phyloP scores from a whole-genome alignment of 306 rosid genomes.

The Fagus crenata region DNA sequence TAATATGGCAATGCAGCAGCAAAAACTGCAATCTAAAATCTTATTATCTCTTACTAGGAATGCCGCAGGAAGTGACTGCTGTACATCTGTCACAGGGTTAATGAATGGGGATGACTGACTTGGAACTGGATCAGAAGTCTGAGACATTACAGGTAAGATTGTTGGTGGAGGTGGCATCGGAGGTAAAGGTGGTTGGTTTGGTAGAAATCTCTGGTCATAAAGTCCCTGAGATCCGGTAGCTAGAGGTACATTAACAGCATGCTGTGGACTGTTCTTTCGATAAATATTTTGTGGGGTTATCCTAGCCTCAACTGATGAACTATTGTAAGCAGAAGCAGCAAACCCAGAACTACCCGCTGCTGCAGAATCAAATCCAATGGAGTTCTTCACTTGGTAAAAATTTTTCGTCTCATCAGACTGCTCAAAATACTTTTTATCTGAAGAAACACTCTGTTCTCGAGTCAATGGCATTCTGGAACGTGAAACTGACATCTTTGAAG shows the following conservation, averaged over 20 bases:
- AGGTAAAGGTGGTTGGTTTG: slow-evolving; percentile 93
- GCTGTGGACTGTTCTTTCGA: slow-evolving; percentile 67
- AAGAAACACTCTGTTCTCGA: slow-evolving; percentile 85
- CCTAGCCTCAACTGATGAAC: slow-evolving; percentile 60
- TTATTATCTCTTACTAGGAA: slow-evolving; percentile 59
- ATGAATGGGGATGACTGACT: slow-evolving; percentile 60
- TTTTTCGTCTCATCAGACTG: slow-evolving; percentile 69
- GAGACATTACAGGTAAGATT: slow-evolving; percentile 56
- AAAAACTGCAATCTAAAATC: slow-evolving; percentile 22
- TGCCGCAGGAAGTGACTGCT: slow-evolving; percentile 45
- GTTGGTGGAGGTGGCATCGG: slow-evolving; percentile 92
- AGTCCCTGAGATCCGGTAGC: slow-evolving; percentile 72
- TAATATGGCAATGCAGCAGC: slow-evolving; percentile 19
- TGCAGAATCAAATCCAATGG: slow-evolving; percentile 65
- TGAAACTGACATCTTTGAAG: slow-evolving; percentile 86
- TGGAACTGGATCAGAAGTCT: slow-evolving; percentile 57
- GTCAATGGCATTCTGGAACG: slow-evolving; percentile 70
- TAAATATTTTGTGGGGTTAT: slow-evolving; percentile 54
- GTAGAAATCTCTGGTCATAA: slow-evolving; percentile 73
- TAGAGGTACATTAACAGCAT: slow-evolving; percentile 50
- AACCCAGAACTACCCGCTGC: slow-evolving; percentile 51
- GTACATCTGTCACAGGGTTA: slow-evolving; percentile 60
- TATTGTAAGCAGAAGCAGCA: slow-evolving; percentile 53
- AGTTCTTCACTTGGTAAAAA: slow-evolving; percentile 44
- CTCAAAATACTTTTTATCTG: slow-evolving; percentile 80